These are phyloP conservation scores for Rhizopogon salebrosus DNA, from an alignment of 768 basidiomycete species.

Conservation along the genomic window DNA sequence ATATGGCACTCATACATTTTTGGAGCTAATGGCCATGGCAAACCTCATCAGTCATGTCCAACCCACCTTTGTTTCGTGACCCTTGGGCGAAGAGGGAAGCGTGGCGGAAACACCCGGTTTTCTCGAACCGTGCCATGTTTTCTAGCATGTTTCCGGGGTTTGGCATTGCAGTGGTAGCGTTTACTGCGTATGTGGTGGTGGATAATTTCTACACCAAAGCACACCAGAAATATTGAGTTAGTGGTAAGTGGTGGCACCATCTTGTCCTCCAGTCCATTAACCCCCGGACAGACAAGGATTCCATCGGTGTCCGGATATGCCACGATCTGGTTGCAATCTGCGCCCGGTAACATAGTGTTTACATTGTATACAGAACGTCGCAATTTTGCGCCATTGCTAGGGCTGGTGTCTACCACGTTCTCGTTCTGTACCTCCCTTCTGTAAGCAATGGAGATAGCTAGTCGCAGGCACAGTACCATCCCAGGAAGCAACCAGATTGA, in stretches of 20 bases:
- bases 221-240: slow-evolving; percentile 17
- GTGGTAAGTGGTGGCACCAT: background rate
- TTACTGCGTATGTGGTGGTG: slow-evolving; percentile 83
- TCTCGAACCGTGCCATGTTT: slow-evolving; percentile 84
- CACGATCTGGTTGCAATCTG: background rate
- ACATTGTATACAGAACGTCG: background rate
- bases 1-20: too few species aligned
- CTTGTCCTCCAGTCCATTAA: background rate
- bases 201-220: slow-evolving; percentile 62
- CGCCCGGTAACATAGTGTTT: background rate
- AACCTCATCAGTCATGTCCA: slow-evolving; percentile 39
- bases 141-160: slow-evolving; percentile 91
- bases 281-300: background rate
- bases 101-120: slow-evolving; percentile 89
- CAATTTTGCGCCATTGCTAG: background rate
- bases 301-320: background rate
- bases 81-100: slow-evolving; percentile 93
- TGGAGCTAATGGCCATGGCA: background rate
- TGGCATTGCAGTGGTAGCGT: slow-evolving; percentile 87
- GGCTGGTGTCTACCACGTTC: background rate
- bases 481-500: background rate
- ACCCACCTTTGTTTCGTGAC: slow-evolving; percentile 77
- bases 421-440: background rate
- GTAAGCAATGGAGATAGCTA: background rate
- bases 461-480: background rate